Percentiles rank a stretch among this genome's conserved stretches.
Evolutionary conservation across 2,329 filamentous ascomycete species (phyloP).

Genomic region (Fusarium piperis): DNA sequence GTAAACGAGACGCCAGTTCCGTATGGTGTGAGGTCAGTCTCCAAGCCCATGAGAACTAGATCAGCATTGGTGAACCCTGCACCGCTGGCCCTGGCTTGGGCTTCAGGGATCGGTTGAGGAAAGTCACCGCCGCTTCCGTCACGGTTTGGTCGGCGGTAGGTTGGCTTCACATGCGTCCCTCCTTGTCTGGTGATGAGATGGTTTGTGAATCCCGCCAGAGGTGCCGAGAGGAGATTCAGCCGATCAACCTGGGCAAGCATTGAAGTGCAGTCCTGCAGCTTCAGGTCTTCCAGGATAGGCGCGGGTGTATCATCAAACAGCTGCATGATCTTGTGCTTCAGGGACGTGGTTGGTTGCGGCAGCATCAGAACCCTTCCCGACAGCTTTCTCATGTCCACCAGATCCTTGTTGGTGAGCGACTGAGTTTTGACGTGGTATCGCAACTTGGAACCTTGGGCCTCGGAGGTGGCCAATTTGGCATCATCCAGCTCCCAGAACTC

Average conservation of each 20-base stretch:
- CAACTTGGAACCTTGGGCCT: neutral
- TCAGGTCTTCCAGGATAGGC: constrained; percentile 28
- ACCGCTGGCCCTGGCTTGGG: neutral
- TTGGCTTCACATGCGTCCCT: constrained; percentile 53
- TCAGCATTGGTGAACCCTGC: neutral
- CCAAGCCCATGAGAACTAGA: neutral
- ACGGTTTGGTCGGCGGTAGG: constrained; percentile 32
- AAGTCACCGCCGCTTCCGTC: neutral
- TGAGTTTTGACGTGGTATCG: neutral
- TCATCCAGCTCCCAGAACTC: neutral
- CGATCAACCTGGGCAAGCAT: constrained; percentile 8
- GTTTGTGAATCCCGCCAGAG: constrained; percentile 46
- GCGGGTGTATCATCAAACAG: constrained; percentile 44
- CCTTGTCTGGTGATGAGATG: constrained; percentile 46
- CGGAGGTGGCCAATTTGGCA: no score
- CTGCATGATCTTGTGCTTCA: constrained; percentile 47
- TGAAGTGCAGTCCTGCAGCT: constrained; percentile 3
- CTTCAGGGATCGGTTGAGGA: neutral
- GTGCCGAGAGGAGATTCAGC: constrained; percentile 40
- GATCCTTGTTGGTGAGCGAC: no score
- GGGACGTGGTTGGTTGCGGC: constrained; percentile 48
- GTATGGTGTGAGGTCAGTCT: constrained; percentile 49
- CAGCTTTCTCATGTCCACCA: constrained; percentile 5
- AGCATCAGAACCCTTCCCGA: constrained; percentile 51
- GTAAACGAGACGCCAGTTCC: constrained; percentile 39